Evolutionary conservation across 2,329 filamentous ascomycete species (phyloP), one percentile per base, ranked within the genome.

Genomic region (Pseudofabraea citricarpa): DNA sequence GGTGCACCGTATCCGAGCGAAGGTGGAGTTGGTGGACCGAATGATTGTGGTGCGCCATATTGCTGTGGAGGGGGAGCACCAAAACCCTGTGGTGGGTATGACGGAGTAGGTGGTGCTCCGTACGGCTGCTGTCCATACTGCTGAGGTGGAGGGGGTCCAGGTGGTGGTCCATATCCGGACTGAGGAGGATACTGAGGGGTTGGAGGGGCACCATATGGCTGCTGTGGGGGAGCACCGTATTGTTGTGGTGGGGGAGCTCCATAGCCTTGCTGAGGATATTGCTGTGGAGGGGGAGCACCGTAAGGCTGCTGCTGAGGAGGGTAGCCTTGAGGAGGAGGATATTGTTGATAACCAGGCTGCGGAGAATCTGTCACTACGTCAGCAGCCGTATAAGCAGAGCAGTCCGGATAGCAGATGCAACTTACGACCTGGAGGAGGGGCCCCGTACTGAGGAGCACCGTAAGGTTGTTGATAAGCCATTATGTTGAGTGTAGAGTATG

Each of bases 1-100:
- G 80, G 78, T 0, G 84, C 75, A 3, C 81, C 80, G 57, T 95
- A 96, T 26, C 90, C 90, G 0, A 76, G 66, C 0, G 86, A 86
- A 1, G 87, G 79, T 9, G 77, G 75, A 1, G 83, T 79, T 9
- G 84, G 79, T 32, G 75, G 71, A 4, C 52, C 43, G 44, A 48
- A 66, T 59, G 46, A 59, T 43, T 51, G 61, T 3, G 69, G 69
- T 20, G 56, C 53, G 16, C 56, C 56, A 40, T 62, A 61, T 20
- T 33, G 29, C 49, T 54, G 44, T n/a, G n/a, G n/a, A n/a, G n/a
- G n/a, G n/a, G n/a, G n/a, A n/a, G n/a, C n/a, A n/a, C n/a, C n/a
- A n/a, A n/a, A n/a, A n/a, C n/a, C n/a, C 24, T 51, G 52, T 41
- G 61, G 64, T 38, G 64, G 66, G 33, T 67, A 64, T 12, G 64